Evolutionary conservation across 2,329 filamentous ascomycete genomes (phyloP), one percentile per base, ranked within the genome.

Genomic region (Nakataea oryzae): DNA sequence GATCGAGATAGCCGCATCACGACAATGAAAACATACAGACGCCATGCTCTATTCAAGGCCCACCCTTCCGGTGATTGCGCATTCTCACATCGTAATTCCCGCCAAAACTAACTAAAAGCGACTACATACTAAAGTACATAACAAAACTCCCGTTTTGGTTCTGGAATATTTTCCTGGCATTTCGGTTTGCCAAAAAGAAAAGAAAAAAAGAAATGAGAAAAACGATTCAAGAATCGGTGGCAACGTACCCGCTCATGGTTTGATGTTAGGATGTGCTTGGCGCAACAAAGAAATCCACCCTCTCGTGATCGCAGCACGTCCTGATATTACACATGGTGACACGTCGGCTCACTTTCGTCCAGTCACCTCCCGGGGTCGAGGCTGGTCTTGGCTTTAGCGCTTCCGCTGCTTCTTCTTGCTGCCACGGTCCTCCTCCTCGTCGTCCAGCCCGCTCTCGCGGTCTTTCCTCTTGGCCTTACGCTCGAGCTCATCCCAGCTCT

Each of bases 401-500:
- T 74, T 84, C 74, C 80, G 83, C 86, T 78, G 85, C 86, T 79
- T 86, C 86, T 82, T 88, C 79, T 68, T 79, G 79, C 78, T 84
- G 60, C 89, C 64, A 73, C 30, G 29, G 17, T 61, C 59, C n/a
- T 61, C 59, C 66, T 91, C 89, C 67, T 96, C 91, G 77, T 90
- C 91, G 64, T 93, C 90, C 63, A 90, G 77, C 0, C 75, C 78
- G 62, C 74, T 74, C 72, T 86, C 88, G 58, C 88, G 82, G 75
- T 93, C 93, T 70, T 90, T 86, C 76, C 93, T 91, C 78, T 87
- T 91, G 3, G 88, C 93, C 80, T 96, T 96, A 75, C 88, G 87
- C 78, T 97, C 93, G 63, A 97, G 74, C 74, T 96, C 92, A 72
- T 97, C 93, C 93, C 93, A 97, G 71, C 96, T 91, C 73, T 97